A percentile compares a stretch with the other conserved stretches of the same genome.
Conservation (phyloP, 75 land plant genomes). For the Larix kaempferi region DNA sequence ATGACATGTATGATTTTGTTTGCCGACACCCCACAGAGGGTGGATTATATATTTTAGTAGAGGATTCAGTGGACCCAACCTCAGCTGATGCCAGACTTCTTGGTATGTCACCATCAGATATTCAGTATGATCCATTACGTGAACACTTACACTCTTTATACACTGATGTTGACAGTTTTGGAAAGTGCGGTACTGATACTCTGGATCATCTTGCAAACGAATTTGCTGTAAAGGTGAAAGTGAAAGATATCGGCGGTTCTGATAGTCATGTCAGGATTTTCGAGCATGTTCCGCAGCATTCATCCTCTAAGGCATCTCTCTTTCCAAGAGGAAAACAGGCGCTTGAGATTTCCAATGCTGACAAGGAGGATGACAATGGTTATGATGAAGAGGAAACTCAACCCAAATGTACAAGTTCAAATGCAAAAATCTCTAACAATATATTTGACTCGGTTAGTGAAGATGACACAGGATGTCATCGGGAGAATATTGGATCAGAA, state of each 20-base stretch:
- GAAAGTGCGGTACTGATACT: not conserved
- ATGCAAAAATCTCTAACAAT: not conserved
- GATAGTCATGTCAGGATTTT: not conserved
- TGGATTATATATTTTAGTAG: conserved; percentile 15
- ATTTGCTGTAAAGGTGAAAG: not conserved
- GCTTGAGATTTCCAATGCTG: not conserved
- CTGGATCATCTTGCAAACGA: not conserved
- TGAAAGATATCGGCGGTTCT: not conserved
- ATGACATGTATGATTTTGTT: conserved; percentile 30
- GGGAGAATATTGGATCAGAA: not conserved
- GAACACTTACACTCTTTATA: conserved; percentile 13
- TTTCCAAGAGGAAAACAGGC: not conserved
- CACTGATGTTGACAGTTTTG: not conserved
- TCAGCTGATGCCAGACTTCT: conserved; percentile 21
- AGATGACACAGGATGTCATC: not conserved
- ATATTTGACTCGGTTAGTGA: not conserved
- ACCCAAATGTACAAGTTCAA: not conserved
- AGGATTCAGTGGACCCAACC: conserved; percentile 18
- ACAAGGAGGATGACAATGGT: not conserved
- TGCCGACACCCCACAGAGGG: not conserved
- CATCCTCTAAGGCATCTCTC: not conserved
- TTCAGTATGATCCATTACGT: conserved; percentile 30
- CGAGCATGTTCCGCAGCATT: not conserved
- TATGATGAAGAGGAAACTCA: not conserved
- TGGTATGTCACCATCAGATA: conserved; percentile 13